A percentile compares a stretch with the other conserved stretches of the same genome.
These are phyloP conservation scores for Ophioceras dolichostomum DNA, from an alignment of 2,329 filamentous ascomycete species.

Conservation along the genomic window DNA sequence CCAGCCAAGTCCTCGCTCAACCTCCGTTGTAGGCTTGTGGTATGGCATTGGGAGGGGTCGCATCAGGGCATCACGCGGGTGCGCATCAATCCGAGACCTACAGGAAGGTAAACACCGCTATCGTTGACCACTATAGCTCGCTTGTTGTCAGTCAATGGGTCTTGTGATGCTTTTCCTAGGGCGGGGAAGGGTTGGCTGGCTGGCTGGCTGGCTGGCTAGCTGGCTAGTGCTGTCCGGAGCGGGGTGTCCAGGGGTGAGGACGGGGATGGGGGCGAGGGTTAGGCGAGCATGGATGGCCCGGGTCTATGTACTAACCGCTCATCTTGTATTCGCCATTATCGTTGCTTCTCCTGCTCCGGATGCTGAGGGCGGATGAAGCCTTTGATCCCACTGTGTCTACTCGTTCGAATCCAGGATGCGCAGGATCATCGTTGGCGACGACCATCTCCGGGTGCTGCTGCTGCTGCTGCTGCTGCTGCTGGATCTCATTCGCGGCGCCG, in stretches of 20 bases:
- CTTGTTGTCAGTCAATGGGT: slow-evolving; percentile 6
- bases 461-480: slow-evolving; percentile 45
- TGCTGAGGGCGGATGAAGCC: slow-evolving; percentile 48
- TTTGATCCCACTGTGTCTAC: slow-evolving; percentile 52
- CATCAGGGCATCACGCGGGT: too few relatives aligned
- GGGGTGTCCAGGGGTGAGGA: too few relatives aligned
- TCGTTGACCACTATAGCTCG: slow-evolving; percentile 71
- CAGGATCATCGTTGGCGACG: slow-evolving; percentile 28
- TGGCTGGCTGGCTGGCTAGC: too few relatives aligned
- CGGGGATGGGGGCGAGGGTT: too few relatives aligned
- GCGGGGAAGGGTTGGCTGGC: neutral
- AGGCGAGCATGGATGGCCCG: too few relatives aligned
- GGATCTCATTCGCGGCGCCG: slow-evolving; percentile 21
- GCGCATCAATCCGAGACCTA: slow-evolving; percentile 28
- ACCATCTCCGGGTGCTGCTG: slow-evolving; percentile 22
- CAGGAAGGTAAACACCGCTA: slow-evolving; percentile 86
- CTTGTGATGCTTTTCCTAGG: neutral
- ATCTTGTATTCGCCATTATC: slow-evolving; percentile 67
- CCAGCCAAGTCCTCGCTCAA: neutral
- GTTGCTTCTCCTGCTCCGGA: slow-evolving; percentile 41
- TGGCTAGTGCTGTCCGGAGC: too few relatives aligned
- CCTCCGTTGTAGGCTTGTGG: too few relatives aligned
- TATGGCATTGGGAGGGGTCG: too few relatives aligned
- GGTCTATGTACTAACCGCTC: too few relatives aligned
- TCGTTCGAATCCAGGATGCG: slow-evolving; percentile 43